phyloP scores from a whole-genome alignment of 2,329 filamentous ascomycete species.

The Colletotrichum tropicicola region DNA sequence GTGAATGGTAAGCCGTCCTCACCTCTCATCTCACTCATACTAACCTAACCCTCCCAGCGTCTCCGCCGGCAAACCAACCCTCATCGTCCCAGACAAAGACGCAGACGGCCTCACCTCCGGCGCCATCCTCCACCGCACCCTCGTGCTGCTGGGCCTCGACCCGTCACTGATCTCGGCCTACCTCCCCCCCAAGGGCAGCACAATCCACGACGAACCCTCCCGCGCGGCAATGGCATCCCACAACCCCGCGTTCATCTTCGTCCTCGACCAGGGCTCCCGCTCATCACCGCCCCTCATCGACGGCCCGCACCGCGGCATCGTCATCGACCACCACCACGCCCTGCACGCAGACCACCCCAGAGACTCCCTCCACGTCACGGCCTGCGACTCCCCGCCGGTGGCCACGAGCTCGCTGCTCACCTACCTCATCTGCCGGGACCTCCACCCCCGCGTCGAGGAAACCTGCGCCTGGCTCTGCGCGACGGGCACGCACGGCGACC shows the following conservation, averaged over 20 bases:
- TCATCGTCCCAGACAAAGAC: conserved; percentile 76
- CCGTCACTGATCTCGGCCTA: conserved; percentile 63
- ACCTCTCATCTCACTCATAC: neutral
- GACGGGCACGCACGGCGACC: conserved; percentile 73
- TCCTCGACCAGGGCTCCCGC: conserved; percentile 48
- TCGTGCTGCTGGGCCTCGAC: conserved; percentile 66
- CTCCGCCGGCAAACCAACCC: conserved; percentile 54
- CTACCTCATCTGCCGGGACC: conserved; percentile 67
- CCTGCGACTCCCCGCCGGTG: conserved; percentile 71
- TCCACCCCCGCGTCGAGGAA: conserved; percentile 59
- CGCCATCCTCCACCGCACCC: conserved; percentile 67
- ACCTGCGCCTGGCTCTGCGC: conserved; percentile 69
- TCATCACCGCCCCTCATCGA: conserved; percentile 60
- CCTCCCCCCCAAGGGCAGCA: conserved; percentile 66
- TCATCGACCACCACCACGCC: conserved; percentile 75
- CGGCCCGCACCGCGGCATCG: conserved; percentile 56
- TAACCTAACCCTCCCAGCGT: conserved; percentile 50
- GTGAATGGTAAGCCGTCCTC: conserved; percentile 58
- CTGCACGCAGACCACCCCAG: conserved; percentile 63
- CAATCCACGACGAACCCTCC: conserved; percentile 64
- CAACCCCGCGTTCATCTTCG: conserved; percentile 46
- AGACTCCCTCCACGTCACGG: conserved; percentile 64
- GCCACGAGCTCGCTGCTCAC: conserved; percentile 72
- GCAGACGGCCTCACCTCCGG: conserved; percentile 74
- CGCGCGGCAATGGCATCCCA: conserved; percentile 60